Base-by-base conservation (phyloP, 2,329 filamentous ascomycete genomes). In the Claviceps sp. region DNA sequence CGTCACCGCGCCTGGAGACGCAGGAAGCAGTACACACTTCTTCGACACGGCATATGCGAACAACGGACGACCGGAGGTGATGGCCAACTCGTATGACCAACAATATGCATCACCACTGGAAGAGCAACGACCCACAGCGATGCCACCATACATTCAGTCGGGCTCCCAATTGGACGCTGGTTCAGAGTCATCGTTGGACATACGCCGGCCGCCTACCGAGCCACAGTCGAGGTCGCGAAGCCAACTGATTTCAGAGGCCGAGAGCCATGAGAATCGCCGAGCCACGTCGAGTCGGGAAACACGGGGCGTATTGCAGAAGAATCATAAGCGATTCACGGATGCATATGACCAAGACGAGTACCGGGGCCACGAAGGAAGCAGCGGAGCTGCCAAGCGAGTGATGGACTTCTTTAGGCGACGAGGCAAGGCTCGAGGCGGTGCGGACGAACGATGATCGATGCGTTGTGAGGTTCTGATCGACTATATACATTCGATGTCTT, bases 331-430 rank as follows among this genome's bases (percentile, higher is more conserved):
- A 58, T 95, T 98, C 60, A 84, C 80, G 1, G 89, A 96, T 61
- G 89, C 87, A 2, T 96, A 95, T 65, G 89, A 95, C 55, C 85
- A 88, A 58, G 78, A 80, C 48, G 77, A 76, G 56, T 75, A 72
- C 39, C 74, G 75, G 50, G 80, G 83, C 50, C 83, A 89, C 62
- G 83, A 83, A 37, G 91, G 91, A 45, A 94, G 87, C 66, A 91
- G 84, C 57, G 88, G 88, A 52, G 87, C 89, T 3, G 89, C 90
- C 14, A 85, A 90, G 65, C 83, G 89, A 64, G 93, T 98, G 41
- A 97, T 98, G 90, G 91, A 98, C 70, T 95, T 97, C 69, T 98
- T 98, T 74, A 79, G 93, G 60, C 79, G 90, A 66, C 80, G 90
- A 65, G 88, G 87, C 52, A 89, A 85, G 70, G 87, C 84, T 59